Percentiles rank a stretch among this genome's conserved stretches.
Evolutionary conservation across 2,329 filamentous ascomycete genomes (phyloP).

Genomic region (Amauroascus verrucosus): DNA sequence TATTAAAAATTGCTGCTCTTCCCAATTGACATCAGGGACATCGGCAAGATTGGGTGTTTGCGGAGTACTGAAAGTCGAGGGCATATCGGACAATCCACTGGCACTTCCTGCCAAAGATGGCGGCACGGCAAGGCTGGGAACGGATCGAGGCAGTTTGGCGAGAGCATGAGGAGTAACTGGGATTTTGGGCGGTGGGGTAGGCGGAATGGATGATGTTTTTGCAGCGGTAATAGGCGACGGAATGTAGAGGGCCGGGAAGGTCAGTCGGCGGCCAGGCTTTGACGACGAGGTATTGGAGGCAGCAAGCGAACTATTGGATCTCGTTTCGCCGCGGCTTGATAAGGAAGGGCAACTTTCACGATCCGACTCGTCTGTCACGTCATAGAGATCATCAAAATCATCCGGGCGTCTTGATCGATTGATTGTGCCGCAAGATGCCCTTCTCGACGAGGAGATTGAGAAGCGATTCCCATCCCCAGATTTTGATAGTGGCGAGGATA

Average conservation of each 20-base stretch:
- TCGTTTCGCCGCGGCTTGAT: constrained; percentile 36
- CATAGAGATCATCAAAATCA: constrained; percentile 80
- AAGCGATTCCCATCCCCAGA: constrained; percentile 1
- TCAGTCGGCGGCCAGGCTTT: constrained; percentile 35
- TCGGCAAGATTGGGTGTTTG: constrained; percentile 64
- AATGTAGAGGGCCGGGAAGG: constrained; percentile 50
- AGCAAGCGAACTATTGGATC: constrained; percentile 33
- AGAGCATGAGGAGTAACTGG: constrained; percentile 67
- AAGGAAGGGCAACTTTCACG: constrained; percentile 53
- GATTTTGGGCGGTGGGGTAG: constrained; percentile 47
- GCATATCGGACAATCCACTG: constrained; percentile 76
- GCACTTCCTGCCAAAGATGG: constrained; percentile 68
- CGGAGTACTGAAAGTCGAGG: constrained; percentile 68
- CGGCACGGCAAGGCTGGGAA: constrained; percentile 67
- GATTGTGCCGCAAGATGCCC: constrained; percentile 1
- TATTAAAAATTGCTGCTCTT: constrained; percentile 28
- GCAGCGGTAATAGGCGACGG: constrained; percentile 42
- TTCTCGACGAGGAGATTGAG: constrained; percentile 1
- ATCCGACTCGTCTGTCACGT: constrained; percentile 54
- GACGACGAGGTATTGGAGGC: constrained; percentile 23
- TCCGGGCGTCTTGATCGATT: not conserved
- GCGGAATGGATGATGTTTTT: constrained; percentile 38
- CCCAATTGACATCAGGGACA: constrained; percentile 54
- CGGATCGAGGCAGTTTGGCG: constrained; percentile 58
- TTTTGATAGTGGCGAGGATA: not conserved